Base-by-base conservation (phyloP, 228 moss, liverwort and hornwort genomes). In the Sphagnum magellanicum region DNA sequence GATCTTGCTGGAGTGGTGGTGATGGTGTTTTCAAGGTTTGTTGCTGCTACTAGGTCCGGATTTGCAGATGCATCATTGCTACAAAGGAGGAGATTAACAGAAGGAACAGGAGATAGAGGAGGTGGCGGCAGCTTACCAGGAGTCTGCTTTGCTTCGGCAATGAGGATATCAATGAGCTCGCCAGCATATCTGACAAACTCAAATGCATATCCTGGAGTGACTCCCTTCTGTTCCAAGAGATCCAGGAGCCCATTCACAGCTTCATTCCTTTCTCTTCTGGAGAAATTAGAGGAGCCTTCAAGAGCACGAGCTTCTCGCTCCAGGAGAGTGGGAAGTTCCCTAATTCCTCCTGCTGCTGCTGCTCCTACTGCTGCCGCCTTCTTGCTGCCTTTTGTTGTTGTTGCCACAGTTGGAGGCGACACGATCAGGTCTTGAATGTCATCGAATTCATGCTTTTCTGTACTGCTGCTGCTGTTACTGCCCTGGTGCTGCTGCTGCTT, bases 361-460 rank as follows among this genome's bases (percentile, higher is more conserved):
- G 60, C 71, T 16, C 69, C 71, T 7, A 59, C 63, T 32, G 32
- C 32, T 17, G 60, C 71, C 16, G 70, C 71, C 8, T 53, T 60
- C 50, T 69, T 76, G 15, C 63, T 64, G 59, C 32, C 32, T 32
- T 32, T 32, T 32, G 32, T 32, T 32, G 32, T 32, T 8, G 49
- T 14, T 46, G 76, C 17, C 6, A 71, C 80, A 14, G 74, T 74
- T 9, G 87, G 81, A 0, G 78, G 81, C 10, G 84, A 87, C 51
- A 84, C 79, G 49, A 87, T 87, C 60, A 87, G 81, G 72, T 81
- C 81, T 61, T 87, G 87, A 60, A 87, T 87, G 63, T 84, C 62
- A 62, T 87, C 87, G 12, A 87, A 84, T 61, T 81, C 84, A 9
- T 63, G 72, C 67, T 87, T 87, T 68, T 84, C 82, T 6, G 74